Evolutionary conservation across 139 green algal genomes (phyloP), one percentile per base, ranked within the genome.

Genomic region (Chlamydomonas sphaeroides): DNA sequence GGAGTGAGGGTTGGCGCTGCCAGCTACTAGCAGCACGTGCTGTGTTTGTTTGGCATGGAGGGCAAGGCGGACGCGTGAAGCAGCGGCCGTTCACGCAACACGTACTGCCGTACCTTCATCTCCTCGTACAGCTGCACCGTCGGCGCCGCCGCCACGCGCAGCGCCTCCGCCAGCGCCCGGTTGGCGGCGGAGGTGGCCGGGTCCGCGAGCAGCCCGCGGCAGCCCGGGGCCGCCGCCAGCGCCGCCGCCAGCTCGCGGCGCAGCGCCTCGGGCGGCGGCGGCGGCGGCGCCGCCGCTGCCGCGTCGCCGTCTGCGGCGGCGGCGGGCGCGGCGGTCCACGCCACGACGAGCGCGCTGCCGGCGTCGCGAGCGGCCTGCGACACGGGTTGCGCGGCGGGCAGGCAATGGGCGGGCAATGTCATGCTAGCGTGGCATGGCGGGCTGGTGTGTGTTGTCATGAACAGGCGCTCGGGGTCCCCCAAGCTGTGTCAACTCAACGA

Each of bases 71-170:
- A n/a, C n/a, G n/a, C n/a, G n/a, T n/a, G n/a, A n/a, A n/a, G n/a
- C n/a, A n/a, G n/a, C n/a, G n/a, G n/a, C n/a, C n/a, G n/a, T n/a
- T n/a, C n/a, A n/a, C n/a, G n/a, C n/a, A n/a, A n/a, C n/a, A n/a
- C n/a, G n/a, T n/a, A n/a, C n/a, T n/a, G n/a, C n/a, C 74, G 56
- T 38, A 93, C 80, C 88, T 90, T 92, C 86, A 92, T 92, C 80
- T 87, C 84, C 0, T 42, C 32, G 39, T 92, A 94, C 14, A 92
- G 38, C 39, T 91, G 87, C 33, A 86, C 30, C 23, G 57, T 79
- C 18, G 91, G 90, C 49, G 76, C 75, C 32, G 25, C 25, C 32
- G 49, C 49, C 41, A 94, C 91, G 41, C 84, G 83, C 30, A 94
- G 70, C 0, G 90, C 88, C 5, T 69, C 77, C 26, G 91, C 84